Base-by-base conservation (phyloP, 2,329 filamentous ascomycete species). In the Colletotrichum musicola region DNA sequence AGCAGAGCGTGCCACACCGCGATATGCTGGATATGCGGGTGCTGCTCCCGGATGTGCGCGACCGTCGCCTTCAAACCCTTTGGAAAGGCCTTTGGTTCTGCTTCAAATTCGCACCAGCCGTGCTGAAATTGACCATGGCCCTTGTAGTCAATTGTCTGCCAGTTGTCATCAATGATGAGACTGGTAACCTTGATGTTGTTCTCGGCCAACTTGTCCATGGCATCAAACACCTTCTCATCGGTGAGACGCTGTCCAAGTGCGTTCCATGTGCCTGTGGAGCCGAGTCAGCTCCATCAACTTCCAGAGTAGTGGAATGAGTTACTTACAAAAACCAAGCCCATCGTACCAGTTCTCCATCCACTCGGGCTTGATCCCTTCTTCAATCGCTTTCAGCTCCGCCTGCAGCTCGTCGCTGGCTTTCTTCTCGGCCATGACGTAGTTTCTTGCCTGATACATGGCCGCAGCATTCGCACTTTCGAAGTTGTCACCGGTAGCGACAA, bases 151-250 rank as follows among this genome's bases (percentile, higher is more conserved):
- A 97, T 85, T 9, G 91, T 89, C 79, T 97, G 95, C 96, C 96
- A 99, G 74, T 97, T 97, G 76, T 99, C 96, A 74, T 99, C 96
- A 71, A 99, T 97, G 70, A 98, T 97, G 2, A 99, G 84, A 74
- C 90, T 97, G 0, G 90, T 91, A 53, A 98, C 86, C 49, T 92
- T 90, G 75, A 99, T 93, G 1, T 90, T 87, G 64, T 92, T 86
- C 35, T 89, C 83, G 4, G 90, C 86, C 12, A 99, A 82, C 1
- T 87, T 85, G 66, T 94, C 89, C 1, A 98, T 83, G 1, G 95
- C 94, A 47, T 89, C 79, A 13, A 94, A 83, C 14, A 99, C 88
- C 74, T 94, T 97, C 20, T 93, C 85, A 69, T 95, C 93, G 0
- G 91, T 96, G 40, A 99, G 84, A 51, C 90, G 83, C 74, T 97